phyloP scores from a whole-genome alignment of 2,329 filamentous ascomycete species.

The Teratosphaeria destructans region DNA sequence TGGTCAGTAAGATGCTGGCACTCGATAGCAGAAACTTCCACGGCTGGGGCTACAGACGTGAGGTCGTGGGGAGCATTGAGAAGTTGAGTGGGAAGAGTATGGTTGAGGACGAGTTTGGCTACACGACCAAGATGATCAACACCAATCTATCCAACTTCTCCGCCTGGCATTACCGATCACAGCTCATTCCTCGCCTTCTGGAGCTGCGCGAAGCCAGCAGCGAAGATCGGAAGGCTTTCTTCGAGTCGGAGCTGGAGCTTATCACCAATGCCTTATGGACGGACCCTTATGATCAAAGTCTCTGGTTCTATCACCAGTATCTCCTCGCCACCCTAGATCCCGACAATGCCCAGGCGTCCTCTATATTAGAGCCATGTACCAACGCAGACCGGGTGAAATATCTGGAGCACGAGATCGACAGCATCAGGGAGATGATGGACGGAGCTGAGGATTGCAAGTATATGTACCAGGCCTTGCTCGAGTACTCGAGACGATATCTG shows the following conservation, averaged over 20 bases:
- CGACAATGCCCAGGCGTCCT: slow-evolving; percentile 35
- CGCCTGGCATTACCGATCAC: slow-evolving; percentile 86
- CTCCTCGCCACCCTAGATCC: slow-evolving; percentile 57
- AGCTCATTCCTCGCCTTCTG: slow-evolving; percentile 67
- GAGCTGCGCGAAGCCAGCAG: slow-evolving; percentile 57
- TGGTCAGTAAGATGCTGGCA: slow-evolving; percentile 79
- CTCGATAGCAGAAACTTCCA: slow-evolving; percentile 89
- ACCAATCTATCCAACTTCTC: slow-evolving; percentile 90
- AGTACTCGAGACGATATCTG: slow-evolving; percentile 57
- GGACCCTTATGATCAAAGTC: slow-evolving; percentile 85
- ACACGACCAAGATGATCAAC: slow-evolving; percentile 81
- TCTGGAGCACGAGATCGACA: slow-evolving; percentile 60
- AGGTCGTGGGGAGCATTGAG: slow-evolving; percentile 68
- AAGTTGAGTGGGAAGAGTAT: slow-evolving; percentile 41
- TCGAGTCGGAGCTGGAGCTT: slow-evolving; percentile 67
- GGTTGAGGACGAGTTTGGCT: slow-evolving; percentile 72
- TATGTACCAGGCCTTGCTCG: slow-evolving; percentile 78
- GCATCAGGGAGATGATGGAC: slow-evolving; percentile 52
- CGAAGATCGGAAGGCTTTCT: slow-evolving; percentile 52
- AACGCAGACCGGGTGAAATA: slow-evolving; percentile 54
- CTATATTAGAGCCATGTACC: slow-evolving; percentile 54
- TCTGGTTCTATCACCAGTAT: slow-evolving; percentile 96
- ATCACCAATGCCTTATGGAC: slow-evolving; percentile 73
- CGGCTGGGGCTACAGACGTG: slow-evolving; percentile 84
- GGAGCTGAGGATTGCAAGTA: slow-evolving; percentile 68